These are phyloP conservation scores for Angophora floribunda DNA, from an alignment of 345 rosid genomes.

Conservation along the genomic window DNA sequence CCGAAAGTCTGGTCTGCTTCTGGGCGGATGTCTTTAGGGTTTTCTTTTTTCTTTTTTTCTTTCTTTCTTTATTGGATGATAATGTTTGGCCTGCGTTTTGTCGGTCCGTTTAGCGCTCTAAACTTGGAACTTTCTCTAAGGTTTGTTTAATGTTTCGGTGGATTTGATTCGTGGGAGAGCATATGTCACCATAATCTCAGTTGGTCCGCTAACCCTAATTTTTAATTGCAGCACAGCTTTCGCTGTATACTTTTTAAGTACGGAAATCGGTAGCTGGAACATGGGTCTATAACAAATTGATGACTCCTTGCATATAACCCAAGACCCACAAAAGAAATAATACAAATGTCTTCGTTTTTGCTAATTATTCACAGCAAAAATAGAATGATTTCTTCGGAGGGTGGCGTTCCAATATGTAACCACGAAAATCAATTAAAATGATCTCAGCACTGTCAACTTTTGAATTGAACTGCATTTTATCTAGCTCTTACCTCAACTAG, in stretches of 20 bases:
- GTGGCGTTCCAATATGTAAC: neutral
- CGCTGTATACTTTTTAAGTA: neutral
- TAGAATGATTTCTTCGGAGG: neutral
- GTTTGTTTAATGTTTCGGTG: neutral
- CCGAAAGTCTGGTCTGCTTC: neutral
- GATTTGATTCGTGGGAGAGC: neutral
- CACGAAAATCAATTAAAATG: neutral
- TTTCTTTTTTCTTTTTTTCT: neutral
- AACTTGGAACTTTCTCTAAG: neutral
- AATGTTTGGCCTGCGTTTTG: neutral
- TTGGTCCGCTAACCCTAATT: neutral
- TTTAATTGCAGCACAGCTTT: neutral
- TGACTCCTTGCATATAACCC: neutral
- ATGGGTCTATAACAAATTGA: neutral
- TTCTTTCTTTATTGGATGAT: neutral
- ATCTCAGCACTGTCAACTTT: neutral
- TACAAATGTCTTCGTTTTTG: neutral
- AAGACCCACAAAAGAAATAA: neutral
- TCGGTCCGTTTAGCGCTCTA: neutral
- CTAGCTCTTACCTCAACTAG: neutral
- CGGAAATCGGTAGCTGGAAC: neutral
- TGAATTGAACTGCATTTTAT: neutral
- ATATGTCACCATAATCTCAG: slow-evolving; percentile 4
- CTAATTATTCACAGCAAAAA: neutral
- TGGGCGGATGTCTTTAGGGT: neutral